These are phyloP conservation scores for Penicillium sp. DNA, from an alignment of 2,329 filamentous ascomycete genomes.

Conservation along the genomic window DNA sequence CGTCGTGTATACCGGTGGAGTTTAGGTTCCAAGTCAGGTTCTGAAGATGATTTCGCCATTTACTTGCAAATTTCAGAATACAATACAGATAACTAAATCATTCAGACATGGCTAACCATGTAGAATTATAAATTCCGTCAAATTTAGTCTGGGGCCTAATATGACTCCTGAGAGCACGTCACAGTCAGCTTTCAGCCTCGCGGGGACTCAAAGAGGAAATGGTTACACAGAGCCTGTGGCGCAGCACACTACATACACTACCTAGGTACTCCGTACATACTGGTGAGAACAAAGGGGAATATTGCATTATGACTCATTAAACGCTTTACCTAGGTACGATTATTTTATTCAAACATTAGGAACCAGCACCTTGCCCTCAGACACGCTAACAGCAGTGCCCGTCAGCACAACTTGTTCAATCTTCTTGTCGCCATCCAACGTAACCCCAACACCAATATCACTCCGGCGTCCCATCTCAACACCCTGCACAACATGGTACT, in stretches of 20 bases:
- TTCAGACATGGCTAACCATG: not conserved
- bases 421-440: constrained; percentile 21
- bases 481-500: constrained; percentile 61
- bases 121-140: not conserved
- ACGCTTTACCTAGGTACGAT: not conserved
- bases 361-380: constrained; percentile 35
- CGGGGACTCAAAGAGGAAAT: not conserved
- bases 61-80: not conserved
- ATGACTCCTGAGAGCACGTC: not conserved
- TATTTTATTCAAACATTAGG: constrained; percentile 18
- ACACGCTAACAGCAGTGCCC: constrained; percentile 38
- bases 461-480: constrained; percentile 63
- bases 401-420: constrained; percentile 38
- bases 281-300: not conserved
- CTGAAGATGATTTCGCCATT: not conserved
- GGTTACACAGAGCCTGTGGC: not conserved
- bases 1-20: not conserved
- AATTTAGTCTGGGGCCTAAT: not conserved
- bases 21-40: not conserved
- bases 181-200: not conserved
- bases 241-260: not conserved
- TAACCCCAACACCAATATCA: constrained; percentile 39
- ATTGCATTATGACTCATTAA: not conserved
- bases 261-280: not conserved
- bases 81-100: not conserved